Base-by-base conservation (phyloP, 306 rosid species). In the Delonix regia region DNA sequence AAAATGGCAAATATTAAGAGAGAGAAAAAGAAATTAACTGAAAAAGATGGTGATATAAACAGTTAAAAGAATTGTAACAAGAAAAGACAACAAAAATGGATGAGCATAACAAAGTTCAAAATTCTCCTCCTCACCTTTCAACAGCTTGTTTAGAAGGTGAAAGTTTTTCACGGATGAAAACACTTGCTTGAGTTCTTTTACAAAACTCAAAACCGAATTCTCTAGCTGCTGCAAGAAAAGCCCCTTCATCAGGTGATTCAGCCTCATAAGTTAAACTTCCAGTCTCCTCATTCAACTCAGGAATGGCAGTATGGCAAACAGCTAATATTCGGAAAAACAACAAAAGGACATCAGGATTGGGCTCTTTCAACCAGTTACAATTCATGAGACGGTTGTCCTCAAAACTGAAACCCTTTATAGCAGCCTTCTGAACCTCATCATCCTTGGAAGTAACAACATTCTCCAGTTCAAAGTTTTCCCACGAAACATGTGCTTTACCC, bases 231-330 rank as follows among this genome's bases (percentile, higher is more conserved):
- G 90, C 92, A 77, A 96, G 96, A 87, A 96, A 96, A 81, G 99
- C 96, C 25, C 90, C 99, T 91, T 96, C 99, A 77, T 96, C 99
- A 1, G 99, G 99, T 83, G 99, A 96, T 84, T 96, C 99, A 4
- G 97, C 99, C 84, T 96, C 99, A 51, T 93, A 96, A 13, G 99
- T 89, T 76, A 71, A 85, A 64, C 7, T 74, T 71, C 88, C 93
- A 62, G 87, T 91, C 86, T 86, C 98, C 81, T 87, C 97, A 74
- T 89, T 91, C 57, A 63, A 80, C 87, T 96, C 99, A 1, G 99
- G 98, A 86, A 96, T 90, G 44, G 99, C 99, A 51, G 96, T 96
- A 77, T 96, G 99, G 81, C 99, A 96, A 84, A 96, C 88, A 60
- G 90, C 90, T 84, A 96, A 85, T 78, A 96, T 93, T 78, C 97